phyloP scores from a whole-genome alignment of 495 filamentous ascomycete genomes.

The Lasiosphaeris hirsuta region DNA sequence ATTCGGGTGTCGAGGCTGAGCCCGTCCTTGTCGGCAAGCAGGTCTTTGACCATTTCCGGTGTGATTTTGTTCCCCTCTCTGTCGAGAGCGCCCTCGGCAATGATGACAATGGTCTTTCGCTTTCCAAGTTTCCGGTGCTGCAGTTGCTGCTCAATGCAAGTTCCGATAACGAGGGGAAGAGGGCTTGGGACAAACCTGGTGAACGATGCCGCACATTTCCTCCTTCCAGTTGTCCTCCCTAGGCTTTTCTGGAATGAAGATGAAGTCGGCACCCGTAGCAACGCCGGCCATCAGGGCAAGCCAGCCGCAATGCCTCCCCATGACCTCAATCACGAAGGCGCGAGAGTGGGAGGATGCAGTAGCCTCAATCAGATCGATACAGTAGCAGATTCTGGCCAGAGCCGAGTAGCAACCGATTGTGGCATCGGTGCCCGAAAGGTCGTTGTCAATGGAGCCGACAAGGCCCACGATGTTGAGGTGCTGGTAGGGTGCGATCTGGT shows the following conservation, averaged over 20 bases:
- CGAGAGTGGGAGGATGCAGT: constrained; percentile 96
- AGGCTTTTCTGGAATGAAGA: constrained; percentile 96
- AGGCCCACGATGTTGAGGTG: constrained; percentile 93
- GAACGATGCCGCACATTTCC: constrained; percentile 81
- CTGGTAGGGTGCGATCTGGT: constrained; percentile 67
- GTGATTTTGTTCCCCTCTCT: constrained; percentile 79
- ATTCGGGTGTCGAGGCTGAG: constrained; percentile 86
- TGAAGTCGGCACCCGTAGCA: constrained; percentile 91
- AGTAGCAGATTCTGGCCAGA: constrained; percentile 84
- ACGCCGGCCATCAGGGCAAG: constrained; percentile 95
- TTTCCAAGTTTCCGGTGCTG: constrained; percentile 91
- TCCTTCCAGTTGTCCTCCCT: constrained; percentile 82
- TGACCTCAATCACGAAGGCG: constrained; percentile 97
- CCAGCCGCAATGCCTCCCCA: constrained; percentile 99
- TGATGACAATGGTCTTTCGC: constrained; percentile 95
- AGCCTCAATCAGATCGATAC: constrained; percentile 94
- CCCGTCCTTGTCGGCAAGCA: constrained; percentile 68
- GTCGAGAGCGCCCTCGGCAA: constrained; percentile 93
- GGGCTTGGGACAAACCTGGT: constrained; percentile 53
- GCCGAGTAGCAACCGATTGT: constrained; percentile 98
- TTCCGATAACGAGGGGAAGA: background rate
- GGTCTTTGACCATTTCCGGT: constrained; percentile 74
- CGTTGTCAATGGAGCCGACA: constrained; percentile 98
- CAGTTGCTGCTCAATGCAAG: constrained; percentile 6
- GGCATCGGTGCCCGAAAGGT: constrained; percentile 93